phyloP scores from a whole-genome alignment of 73 alveolate genomes.

The Tetrahymena elliotti region DNA sequence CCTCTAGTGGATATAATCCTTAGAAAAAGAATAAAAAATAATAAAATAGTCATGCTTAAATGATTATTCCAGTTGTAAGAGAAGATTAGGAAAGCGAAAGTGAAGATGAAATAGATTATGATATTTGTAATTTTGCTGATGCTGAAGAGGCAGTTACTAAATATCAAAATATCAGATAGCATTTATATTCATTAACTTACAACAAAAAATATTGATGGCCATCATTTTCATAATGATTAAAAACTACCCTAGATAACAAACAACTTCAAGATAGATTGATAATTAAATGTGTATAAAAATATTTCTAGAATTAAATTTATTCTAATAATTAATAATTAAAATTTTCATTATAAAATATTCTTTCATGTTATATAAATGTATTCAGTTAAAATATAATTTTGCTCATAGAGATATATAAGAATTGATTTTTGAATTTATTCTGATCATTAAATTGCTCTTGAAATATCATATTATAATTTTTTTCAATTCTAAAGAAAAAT shows the following conservation, averaged over 20 bases:
- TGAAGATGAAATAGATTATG: neutral
- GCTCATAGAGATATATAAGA: too few species aligned
- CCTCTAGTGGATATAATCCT: neutral
- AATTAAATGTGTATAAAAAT: too few species aligned
- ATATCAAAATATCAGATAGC: neutral
- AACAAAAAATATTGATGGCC: neutral
- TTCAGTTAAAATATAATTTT: neutral
- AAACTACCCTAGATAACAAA: too few species aligned
- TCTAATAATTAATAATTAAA: too few species aligned
- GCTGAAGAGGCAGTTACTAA: neutral
- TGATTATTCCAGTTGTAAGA: neutral
- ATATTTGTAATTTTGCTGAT: neutral
- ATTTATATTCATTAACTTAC: neutral
- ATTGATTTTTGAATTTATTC: too few species aligned
- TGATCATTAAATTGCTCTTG: too few species aligned
- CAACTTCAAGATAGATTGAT: too few species aligned
- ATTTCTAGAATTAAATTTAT: too few species aligned
- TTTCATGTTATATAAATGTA: neutral
- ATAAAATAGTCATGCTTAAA: neutral
- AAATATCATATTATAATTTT: too few species aligned
- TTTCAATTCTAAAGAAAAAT: too few species aligned
- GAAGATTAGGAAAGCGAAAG: neutral
- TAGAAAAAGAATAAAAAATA: neutral
- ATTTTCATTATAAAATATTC: neutral
- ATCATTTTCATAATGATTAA: neutral